Conservation (phyloP, 2,329 filamentous ascomycete species). For the Magnaporthiopsis incrustans region DNA sequence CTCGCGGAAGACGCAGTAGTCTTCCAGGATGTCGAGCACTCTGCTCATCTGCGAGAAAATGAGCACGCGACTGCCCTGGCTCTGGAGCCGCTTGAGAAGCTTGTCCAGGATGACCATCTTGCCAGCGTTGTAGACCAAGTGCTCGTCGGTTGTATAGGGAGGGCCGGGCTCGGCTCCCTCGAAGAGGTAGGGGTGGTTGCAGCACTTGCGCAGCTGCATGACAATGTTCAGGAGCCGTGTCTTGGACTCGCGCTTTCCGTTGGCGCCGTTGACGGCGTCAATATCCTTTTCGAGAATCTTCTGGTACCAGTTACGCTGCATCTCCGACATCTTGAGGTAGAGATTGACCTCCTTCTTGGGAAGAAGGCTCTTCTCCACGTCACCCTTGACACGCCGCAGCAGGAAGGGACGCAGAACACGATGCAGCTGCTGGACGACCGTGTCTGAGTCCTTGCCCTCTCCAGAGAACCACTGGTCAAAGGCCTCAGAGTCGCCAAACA, state of each 20-base stretch:
- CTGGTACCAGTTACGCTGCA: conserved; percentile 99
- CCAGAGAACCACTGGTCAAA: conserved; percentile 98
- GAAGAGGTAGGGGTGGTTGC: conserved; percentile 96
- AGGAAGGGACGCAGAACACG: conserved; percentile 88
- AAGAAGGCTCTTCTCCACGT: conserved; percentile 94
- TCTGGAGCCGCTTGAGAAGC: conserved; percentile 73
- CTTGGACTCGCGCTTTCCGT: conserved; percentile 95
- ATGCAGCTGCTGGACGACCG: conserved; percentile 91
- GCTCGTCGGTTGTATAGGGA: conserved; percentile 96
- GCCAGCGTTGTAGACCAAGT: conserved; percentile 84
- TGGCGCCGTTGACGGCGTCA: conserved; percentile 93
- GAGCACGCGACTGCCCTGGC: conserved; percentile 86
- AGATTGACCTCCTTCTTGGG: conserved; percentile 97
- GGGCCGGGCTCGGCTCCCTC: conserved; percentile 95
- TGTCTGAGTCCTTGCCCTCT: conserved; percentile 85
- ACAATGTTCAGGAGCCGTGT: conserved; percentile 96
- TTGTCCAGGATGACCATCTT: conserved; percentile 98
- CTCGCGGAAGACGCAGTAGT: conserved; percentile 93
- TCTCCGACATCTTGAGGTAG: conserved; percentile 97
- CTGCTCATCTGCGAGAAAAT: conserved; percentile 99
- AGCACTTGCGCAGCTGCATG: conserved; percentile 98
- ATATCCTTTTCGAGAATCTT: conserved; percentile 99
- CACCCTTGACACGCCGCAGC: conserved; percentile 89
- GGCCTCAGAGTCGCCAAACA: conserved; percentile 92
- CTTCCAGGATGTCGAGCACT: conserved; percentile 90